phyloP scores from a whole-genome alignment of 768 basidiomycete genomes.

The Pleurotus pulmonarius region DNA sequence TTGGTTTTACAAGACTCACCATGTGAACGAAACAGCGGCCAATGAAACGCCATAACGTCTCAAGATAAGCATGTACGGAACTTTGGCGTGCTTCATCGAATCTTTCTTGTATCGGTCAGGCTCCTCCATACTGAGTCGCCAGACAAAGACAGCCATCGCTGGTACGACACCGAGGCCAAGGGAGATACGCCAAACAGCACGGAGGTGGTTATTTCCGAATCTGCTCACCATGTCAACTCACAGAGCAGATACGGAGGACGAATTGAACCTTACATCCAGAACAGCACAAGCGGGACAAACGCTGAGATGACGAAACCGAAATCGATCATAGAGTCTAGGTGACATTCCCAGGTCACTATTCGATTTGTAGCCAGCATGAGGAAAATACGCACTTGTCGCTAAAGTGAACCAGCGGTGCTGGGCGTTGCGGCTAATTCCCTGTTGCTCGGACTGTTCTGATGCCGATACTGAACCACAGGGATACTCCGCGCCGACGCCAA shows the following conservation, averaged over 20 bases:
- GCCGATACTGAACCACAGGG: slow-evolving; percentile 88
- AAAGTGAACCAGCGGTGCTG: slow-evolving; percentile 87
- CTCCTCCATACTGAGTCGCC: slow-evolving; percentile 85
- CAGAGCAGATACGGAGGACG: neutral
- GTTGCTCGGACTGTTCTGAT: slow-evolving; percentile 87
- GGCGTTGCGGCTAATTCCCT: slow-evolving; percentile 69
- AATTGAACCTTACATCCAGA: slow-evolving; percentile 69
- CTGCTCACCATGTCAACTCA: slow-evolving; percentile 26
- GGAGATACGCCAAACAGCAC: slow-evolving; percentile 84
- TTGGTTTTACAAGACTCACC: slow-evolving; percentile 36
- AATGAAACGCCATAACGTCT: slow-evolving; percentile 79
- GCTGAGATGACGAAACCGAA: slow-evolving; percentile 75
- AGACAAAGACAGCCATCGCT: slow-evolving; percentile 75
- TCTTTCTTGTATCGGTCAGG: slow-evolving; percentile 70
- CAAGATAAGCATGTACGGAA: slow-evolving; percentile 75
- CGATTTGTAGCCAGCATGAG: slow-evolving; percentile 6
- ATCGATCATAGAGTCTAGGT: slow-evolving; percentile 81
- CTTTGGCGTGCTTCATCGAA: slow-evolving; percentile 70
- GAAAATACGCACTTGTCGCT: slow-evolving; percentile 68
- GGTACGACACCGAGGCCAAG: slow-evolving; percentile 83
- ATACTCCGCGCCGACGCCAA: slow-evolving; percentile 87
- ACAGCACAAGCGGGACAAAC: slow-evolving; percentile 81
- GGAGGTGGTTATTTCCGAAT: slow-evolving; percentile 75
- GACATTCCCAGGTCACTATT: slow-evolving; percentile 9
- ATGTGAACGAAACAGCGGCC: slow-evolving; percentile 69